Conservation (phyloP, 768 basidiomycete species). For the Tulasnella sp. region DNA sequence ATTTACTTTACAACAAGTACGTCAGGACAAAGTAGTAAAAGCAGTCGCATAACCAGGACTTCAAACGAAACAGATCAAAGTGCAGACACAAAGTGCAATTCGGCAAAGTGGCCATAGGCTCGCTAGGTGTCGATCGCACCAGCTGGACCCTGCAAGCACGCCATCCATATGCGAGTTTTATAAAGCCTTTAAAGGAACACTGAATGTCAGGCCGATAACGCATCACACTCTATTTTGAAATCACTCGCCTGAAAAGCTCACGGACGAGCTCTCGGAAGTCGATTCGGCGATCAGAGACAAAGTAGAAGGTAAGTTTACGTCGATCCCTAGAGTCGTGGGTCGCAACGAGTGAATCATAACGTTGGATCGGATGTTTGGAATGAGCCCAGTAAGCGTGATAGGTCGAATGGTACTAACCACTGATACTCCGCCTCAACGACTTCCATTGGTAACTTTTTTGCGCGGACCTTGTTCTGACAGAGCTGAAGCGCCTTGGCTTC, state of each 20-base stretch:
- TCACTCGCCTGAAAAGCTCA: slow-evolving; percentile 76
- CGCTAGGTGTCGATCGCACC: neutral
- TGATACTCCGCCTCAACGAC: slow-evolving; percentile 98
- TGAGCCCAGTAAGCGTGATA: neutral
- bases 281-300: slow-evolving; percentile 88
- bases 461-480: slow-evolving; percentile 83
- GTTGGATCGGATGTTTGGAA: too few species aligned
- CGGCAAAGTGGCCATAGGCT: too few species aligned
- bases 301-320: slow-evolving; percentile 96
- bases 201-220: slow-evolving; percentile 16
- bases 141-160: slow-evolving; percentile 35
- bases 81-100: too few species aligned
- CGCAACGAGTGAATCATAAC: neutral
- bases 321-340: slow-evolving; percentile 65
- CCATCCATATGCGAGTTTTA: slow-evolving; percentile 96
- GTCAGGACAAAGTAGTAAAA: too few species aligned
- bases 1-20: too few species aligned
- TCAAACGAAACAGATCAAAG: too few species aligned
- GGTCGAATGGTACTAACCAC: slow-evolving; percentile 45
- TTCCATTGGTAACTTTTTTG: slow-evolving; percentile 95
- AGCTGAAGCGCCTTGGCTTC: slow-evolving; percentile 85
- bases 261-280: slow-evolving; percentile 94
- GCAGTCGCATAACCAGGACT: too few species aligned
- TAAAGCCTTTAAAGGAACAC: slow-evolving; percentile 47
- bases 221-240: neutral